These are phyloP conservation scores for Ustilago lituana DNA, from an alignment of 1,284 basidiomycete genomes.

Conservation along the genomic window DNA sequence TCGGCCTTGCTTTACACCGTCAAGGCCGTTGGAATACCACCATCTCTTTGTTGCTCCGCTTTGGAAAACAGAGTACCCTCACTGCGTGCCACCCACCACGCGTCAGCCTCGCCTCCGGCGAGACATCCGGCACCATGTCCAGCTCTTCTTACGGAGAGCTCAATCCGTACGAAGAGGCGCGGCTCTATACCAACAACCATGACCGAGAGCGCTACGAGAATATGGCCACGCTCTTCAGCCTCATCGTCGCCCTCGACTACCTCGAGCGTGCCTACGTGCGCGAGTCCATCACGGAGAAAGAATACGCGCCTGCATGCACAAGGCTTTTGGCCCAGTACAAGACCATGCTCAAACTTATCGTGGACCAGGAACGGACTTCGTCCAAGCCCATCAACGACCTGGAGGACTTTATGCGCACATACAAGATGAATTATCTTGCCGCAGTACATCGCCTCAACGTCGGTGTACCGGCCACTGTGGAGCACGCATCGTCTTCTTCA, in stretches of 20 bases:
- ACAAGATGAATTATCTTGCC: constrained; percentile 94
- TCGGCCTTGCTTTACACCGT: no score
- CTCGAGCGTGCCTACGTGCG: constrained; percentile 94
- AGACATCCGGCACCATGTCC: constrained; percentile 15
- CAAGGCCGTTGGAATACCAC: no score
- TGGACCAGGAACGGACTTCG: constrained; percentile 75
- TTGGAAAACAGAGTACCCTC: no score
- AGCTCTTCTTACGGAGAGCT: constrained; percentile 41
- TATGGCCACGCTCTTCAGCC: constrained; percentile 87
- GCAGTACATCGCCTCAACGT: constrained; percentile 88
- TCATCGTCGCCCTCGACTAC: constrained; percentile 90
- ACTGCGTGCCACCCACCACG: no score
- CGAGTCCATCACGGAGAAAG: constrained; percentile 83
- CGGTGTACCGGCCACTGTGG: constrained; percentile 94
- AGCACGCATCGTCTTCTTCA: constrained; percentile 76
- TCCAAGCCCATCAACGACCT: constrained; percentile 50
- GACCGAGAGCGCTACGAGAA: constrained; percentile 90
- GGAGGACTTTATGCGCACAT: constrained; percentile 85
- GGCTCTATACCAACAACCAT: constrained; percentile 85
- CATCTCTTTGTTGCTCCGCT: no score
- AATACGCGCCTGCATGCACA: constrained; percentile 96
- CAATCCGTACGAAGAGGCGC: constrained; percentile 76
- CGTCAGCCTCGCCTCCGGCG: not conserved
- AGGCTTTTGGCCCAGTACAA: constrained; percentile 93
- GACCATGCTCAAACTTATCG: constrained; percentile 92